phyloP scores from a whole-genome alignment of 164 flowering plant genomes.

The Vitis cinerea region DNA sequence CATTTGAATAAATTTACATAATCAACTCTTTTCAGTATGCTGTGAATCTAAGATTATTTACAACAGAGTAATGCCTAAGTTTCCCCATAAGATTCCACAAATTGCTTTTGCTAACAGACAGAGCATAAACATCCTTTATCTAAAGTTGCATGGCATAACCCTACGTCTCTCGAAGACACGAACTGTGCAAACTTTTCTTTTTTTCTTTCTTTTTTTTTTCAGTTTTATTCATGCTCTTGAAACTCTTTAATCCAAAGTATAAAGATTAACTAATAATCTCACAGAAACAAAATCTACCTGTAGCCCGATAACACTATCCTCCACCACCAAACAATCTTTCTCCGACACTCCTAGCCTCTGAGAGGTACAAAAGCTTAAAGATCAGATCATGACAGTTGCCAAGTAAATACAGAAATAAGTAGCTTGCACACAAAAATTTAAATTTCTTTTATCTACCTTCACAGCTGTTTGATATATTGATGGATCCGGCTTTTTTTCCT shows the following conservation, averaged over 20 bases:
- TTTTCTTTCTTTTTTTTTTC: too few relatives aligned
- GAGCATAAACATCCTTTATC: too few relatives aligned
- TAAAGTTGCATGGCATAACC: too few relatives aligned
- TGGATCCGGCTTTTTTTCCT: conserved; percentile 95
- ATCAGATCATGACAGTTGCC: neutral
- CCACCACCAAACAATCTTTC: conserved; percentile 82
- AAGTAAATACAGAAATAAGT: neutral
- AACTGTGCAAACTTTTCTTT: too few relatives aligned
- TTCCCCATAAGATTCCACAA: too few relatives aligned
- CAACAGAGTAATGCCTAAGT: too few relatives aligned
- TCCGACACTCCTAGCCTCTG: conserved; percentile 71
- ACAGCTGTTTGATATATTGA: conserved; percentile 79
- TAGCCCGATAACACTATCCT: conserved; percentile 90
- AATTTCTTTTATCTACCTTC: conserved; percentile 38
- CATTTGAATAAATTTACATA: neutral
- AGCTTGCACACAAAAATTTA: neutral
- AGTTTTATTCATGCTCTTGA: too few relatives aligned
- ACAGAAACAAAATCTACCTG: conserved; percentile 48
- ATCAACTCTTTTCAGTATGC: too few relatives aligned
- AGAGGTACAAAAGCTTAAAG: conserved; percentile 7
- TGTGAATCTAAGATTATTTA: too few relatives aligned
- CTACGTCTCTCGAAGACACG: too few relatives aligned
- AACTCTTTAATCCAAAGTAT: too few relatives aligned
- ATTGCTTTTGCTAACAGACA: too few relatives aligned
- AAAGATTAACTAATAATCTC: neutral